Evolutionary conservation across 495 filamentous ascomycete genomes (phyloP).

Genomic region (Ramalina intermedia): DNA sequence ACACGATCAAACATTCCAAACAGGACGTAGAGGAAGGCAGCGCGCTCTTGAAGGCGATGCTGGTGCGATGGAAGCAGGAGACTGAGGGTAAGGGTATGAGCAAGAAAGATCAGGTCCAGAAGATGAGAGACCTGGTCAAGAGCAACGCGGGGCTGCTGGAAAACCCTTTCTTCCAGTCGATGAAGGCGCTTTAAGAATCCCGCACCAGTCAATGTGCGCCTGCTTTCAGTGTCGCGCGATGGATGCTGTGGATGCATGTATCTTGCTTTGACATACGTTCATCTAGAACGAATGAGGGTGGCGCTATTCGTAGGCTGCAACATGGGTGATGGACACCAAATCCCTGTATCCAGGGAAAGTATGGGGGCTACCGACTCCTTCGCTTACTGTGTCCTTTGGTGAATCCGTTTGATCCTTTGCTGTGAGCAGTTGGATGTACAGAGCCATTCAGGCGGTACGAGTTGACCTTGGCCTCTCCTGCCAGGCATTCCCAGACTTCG

Average conservation of each 20-base stretch:
- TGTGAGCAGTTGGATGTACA: not conserved
- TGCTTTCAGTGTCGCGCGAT: no score
- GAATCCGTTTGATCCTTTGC: not conserved
- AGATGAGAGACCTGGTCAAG: conserved; percentile 66
- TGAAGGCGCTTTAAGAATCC: conserved; percentile 54
- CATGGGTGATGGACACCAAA: no score
- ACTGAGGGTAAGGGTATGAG: conserved; percentile 52
- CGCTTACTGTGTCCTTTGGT: not conserved
- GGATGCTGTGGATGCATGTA: no score
- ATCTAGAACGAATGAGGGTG: no score
- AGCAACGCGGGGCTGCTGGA: conserved; percentile 53
- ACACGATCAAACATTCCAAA: conserved; percentile 48
- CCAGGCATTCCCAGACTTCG: conserved; percentile 76
- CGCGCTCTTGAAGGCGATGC: conserved; percentile 66
- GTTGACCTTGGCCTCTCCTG: conserved; percentile 20
- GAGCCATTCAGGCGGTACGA: not conserved
- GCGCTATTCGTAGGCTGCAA: no score
- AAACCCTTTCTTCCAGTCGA: conserved; percentile 83
- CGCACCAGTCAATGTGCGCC: no score
- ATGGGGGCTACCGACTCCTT: not conserved
- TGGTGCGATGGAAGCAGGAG: conserved; percentile 78
- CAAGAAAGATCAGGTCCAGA: conserved; percentile 61
- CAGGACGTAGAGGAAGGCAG: conserved; percentile 89
- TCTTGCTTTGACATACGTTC: no score
- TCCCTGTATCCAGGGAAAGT: no score